These are phyloP conservation scores for Phytophthora uliginosa DNA, from an alignment of 352 stramenopile genomes.

Conservation along the genomic window DNA sequence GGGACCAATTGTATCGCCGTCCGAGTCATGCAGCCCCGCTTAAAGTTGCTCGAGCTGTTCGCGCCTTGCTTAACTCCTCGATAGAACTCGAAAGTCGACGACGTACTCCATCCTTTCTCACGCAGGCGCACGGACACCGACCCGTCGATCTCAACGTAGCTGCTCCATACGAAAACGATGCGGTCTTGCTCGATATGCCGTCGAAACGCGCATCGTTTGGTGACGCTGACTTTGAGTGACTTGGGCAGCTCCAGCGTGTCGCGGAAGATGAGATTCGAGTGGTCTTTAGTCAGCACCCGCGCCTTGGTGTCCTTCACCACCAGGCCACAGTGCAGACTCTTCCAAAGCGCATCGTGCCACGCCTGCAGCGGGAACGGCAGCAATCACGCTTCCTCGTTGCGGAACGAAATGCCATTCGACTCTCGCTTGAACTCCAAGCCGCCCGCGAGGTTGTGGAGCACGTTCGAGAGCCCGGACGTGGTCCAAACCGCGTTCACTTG, in stretches of 20 bases:
- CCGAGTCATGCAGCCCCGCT: constrained; percentile 24
- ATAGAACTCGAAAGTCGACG: constrained; percentile 39
- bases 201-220: constrained; percentile 29
- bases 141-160: constrained; percentile 39
- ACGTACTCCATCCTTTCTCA: constrained; percentile 42
- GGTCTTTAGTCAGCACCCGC: constrained; percentile 20
- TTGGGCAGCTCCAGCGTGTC: constrained; percentile 37
- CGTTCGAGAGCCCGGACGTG: constrained; percentile 27
- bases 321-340: constrained; percentile 22
- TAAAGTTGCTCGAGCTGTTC: constrained; percentile 17
- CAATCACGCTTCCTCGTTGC: constrained; percentile 33
- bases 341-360: constrained; percentile 30
- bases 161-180: constrained; percentile 44
- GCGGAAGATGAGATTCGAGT: constrained; percentile 31
- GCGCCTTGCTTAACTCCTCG: constrained; percentile 15
- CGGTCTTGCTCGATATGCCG: constrained; percentile 36
- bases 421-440: constrained; percentile 39
- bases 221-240: constrained; percentile 22
- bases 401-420: constrained; percentile 29
- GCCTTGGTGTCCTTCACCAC: constrained; percentile 3
- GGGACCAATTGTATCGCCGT: constrained; percentile 37
- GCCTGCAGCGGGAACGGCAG: constrained; percentile 28
- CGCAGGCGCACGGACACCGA: constrained; percentile 35
- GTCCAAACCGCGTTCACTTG: constrained; percentile 27
- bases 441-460: constrained; percentile 18